Percentiles rank a stretch among this genome's conserved stretches.
Evolutionary conservation across 177 flowering plant species (phyloP).

Genomic region (Vitis hybrid): DNA sequence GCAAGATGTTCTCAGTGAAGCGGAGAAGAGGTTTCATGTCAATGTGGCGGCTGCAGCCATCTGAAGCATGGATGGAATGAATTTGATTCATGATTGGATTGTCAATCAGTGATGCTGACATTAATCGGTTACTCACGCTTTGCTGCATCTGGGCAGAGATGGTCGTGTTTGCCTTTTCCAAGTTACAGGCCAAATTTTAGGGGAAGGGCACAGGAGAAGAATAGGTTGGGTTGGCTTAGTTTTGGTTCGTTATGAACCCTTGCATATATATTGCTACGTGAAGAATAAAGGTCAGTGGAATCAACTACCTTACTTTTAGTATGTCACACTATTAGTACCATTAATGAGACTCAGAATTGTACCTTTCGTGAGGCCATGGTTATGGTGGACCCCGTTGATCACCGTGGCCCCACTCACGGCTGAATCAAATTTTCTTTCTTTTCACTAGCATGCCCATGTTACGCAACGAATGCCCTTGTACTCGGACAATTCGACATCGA

Average conservation of each 20-base stretch:
- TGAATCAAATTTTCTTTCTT: too few species aligned
- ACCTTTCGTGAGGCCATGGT: too few species aligned
- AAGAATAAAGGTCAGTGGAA: neutral
- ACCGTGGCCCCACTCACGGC: too few species aligned
- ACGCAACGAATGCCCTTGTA: too few species aligned
- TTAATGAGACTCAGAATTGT: too few species aligned
- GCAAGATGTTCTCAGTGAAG: slow-evolving; percentile 52
- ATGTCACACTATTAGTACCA: neutral
- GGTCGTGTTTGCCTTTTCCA: neutral
- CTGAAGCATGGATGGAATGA: slow-evolving; percentile 56
- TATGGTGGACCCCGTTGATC: too few species aligned
- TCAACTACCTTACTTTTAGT: slow-evolving; percentile 21
- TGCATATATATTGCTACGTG: neutral
- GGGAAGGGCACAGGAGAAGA: neutral
- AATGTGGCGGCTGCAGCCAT: slow-evolving; percentile 38
- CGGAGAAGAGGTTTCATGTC: slow-evolving; percentile 47
- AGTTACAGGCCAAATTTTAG: neutral
- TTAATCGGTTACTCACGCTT: slow-evolving; percentile 35
- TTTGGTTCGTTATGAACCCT: neutral
- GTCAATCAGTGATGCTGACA: slow-evolving; percentile 57
- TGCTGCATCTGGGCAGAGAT: slow-evolving; percentile 13
- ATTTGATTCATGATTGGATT: slow-evolving; percentile 60
- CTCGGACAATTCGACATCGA: too few species aligned
- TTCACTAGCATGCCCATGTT: too few species aligned
- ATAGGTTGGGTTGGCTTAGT: neutral